These are phyloP conservation scores for Isabelozyma gotoi DNA, from an alignment of 805 yeast species.

Conservation along the genomic window DNA sequence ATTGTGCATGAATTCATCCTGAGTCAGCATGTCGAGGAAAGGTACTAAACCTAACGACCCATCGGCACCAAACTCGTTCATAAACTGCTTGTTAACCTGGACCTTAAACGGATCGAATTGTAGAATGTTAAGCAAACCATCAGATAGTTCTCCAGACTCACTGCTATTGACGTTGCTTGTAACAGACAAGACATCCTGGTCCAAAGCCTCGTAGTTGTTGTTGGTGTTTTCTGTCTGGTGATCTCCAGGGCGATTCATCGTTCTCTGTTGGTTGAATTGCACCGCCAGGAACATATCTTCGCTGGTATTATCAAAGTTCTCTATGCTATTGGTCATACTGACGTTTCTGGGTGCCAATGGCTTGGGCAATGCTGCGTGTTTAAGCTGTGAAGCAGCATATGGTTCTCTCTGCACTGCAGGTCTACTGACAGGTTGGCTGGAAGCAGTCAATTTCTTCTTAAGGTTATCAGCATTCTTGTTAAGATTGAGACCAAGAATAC, in stretches of 20 bases:
- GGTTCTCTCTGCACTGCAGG: constrained; percentile 24
- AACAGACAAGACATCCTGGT: background rate
- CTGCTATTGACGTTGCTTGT: too few relatives aligned
- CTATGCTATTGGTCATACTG: background rate
- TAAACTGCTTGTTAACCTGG: constrained; percentile 22
- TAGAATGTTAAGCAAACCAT: constrained; percentile 22
- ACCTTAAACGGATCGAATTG: constrained; percentile 40
- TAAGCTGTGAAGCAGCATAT: background rate
- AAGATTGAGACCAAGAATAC: constrained; percentile 56
- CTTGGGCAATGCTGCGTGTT: too few relatives aligned
- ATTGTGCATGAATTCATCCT: constrained; percentile 1
- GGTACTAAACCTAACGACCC: constrained; percentile 78
- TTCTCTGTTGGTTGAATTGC: background rate
- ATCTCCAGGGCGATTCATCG: background rate
- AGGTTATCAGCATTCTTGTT: constrained; percentile 13
- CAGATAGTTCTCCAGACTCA: constrained; percentile 3
- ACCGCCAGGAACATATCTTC: background rate
- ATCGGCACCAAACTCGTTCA: constrained; percentile 71
- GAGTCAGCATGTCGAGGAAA: constrained; percentile 48
- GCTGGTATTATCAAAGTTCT: background rate
- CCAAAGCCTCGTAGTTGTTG: background rate
- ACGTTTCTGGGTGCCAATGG: background rate
- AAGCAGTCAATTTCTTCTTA: constrained; percentile 14
- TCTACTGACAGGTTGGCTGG: constrained; percentile 21
- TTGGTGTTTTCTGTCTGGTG: too few relatives aligned